Evolutionary conservation across 2,329 filamentous ascomycete species (phyloP).

Genomic region (Fusarium gaditjirri): DNA sequence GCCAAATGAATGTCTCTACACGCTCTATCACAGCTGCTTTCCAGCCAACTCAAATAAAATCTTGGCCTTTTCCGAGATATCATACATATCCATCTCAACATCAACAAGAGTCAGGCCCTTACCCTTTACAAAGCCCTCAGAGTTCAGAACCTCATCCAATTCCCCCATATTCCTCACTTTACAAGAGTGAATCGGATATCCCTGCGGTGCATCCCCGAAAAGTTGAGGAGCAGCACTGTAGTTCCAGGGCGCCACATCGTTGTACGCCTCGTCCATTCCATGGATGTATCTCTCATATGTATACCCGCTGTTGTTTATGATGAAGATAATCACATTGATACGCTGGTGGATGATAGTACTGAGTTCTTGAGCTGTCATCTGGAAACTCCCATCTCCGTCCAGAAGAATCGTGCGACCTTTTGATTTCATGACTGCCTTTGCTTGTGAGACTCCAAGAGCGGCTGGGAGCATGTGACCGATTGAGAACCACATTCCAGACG

Average conservation of each 20-base stretch:
- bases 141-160: background rate
- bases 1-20: background rate
- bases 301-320: background rate
- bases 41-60: background rate
- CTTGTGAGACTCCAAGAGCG: background rate
- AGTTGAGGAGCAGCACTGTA: background rate
- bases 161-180: background rate
- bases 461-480: constrained; percentile 18
- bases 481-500: constrained; percentile 24
- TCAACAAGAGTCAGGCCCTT: constrained; percentile 10
- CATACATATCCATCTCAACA: constrained; percentile 6
- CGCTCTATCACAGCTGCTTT: background rate
- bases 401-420: constrained; percentile 10
- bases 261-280: constrained; percentile 7
- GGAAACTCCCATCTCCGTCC: constrained; percentile 12
- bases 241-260: constrained; percentile 14
- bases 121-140: background rate
- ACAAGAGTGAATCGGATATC: background rate
- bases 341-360: constrained; percentile 16
- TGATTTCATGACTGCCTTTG: background rate
- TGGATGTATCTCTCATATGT: constrained; percentile 15
- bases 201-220: background rate
- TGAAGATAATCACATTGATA: background rate
- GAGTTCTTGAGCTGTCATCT: constrained; percentile 12
- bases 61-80: constrained; percentile 6